These are phyloP conservation scores for Cercospora sp. DNA, from an alignment of 2,329 filamentous ascomycete species.

Conservation along the genomic window DNA sequence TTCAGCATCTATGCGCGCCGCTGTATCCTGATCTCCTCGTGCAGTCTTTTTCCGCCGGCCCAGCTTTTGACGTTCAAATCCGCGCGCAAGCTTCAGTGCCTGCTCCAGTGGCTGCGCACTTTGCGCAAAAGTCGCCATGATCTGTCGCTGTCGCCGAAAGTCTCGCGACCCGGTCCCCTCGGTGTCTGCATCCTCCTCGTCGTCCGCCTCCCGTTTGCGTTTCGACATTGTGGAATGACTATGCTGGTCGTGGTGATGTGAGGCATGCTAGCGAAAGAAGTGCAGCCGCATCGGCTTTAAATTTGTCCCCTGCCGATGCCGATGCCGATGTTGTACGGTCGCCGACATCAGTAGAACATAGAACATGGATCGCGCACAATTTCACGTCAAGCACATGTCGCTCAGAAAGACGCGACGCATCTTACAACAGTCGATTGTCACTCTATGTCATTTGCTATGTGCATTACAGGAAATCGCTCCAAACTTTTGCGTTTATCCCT, in stretches of 20 bases:
- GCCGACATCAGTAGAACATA: background rate
- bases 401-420: background rate
- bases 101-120: slow-evolving; percentile 62
- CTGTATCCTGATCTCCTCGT: slow-evolving; percentile 47
- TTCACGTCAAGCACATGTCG: background rate
- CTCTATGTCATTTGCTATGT: background rate
- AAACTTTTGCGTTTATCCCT: slow-evolving; percentile 6
- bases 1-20: slow-evolving; percentile 63
- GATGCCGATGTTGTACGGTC: background rate
- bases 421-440: background rate
- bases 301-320: background rate
- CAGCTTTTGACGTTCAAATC: slow-evolving; percentile 75
- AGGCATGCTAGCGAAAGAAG: background rate
- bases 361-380: background rate
- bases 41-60: slow-evolving; percentile 62
- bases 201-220: slow-evolving; percentile 14
- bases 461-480: background rate
- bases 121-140: slow-evolving; percentile 34
- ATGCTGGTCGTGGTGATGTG: background rate
- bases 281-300: background rate
- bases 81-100: slow-evolving; percentile 70
- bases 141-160: slow-evolving; percentile 25
- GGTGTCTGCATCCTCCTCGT: slow-evolving; percentile 11
- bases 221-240: slow-evolving; percentile 10
- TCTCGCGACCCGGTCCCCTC: slow-evolving; percentile 34